A percentile compares a stretch with the other conserved stretches of the same genome.
These are phyloP conservation scores for Micractinium conductrix DNA, from an alignment of 139 green algal species.

Conservation along the genomic window DNA sequence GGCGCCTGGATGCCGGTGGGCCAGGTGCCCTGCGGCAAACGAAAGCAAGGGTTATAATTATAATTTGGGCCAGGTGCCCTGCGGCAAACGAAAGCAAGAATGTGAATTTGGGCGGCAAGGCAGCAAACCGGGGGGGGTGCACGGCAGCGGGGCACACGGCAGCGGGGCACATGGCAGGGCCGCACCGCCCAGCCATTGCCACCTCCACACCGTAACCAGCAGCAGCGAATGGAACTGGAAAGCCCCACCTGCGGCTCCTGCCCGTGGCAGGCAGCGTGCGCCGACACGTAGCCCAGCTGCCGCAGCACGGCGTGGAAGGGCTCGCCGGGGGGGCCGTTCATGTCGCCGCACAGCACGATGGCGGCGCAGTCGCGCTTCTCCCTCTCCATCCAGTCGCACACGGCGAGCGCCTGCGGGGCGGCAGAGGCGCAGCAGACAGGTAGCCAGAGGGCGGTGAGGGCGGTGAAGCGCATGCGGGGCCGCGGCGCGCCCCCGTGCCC, in stretches of 20 bases:
- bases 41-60: not conserved
- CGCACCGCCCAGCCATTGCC: too few species aligned
- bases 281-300: conserved; percentile 39
- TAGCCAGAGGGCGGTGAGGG: too few species aligned
- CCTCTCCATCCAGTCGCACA: conserved; percentile 53
- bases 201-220: not conserved
- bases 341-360: conserved; percentile 55
- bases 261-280: conserved; percentile 35
- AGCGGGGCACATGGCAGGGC: not conserved
- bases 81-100: not conserved
- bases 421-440: too few species aligned
- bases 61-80: conserved; percentile 47
- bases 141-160: not conserved
- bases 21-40: conserved; percentile 48
- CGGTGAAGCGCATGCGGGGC: too few species aligned
- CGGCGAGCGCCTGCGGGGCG: conserved; percentile 23
- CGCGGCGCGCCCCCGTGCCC: too few species aligned
- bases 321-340: conserved; percentile 55
- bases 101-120: not conserved
- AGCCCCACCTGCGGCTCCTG: conserved; percentile 34
- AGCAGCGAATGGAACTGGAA: not conserved
- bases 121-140: not conserved
- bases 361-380: conserved; percentile 35
- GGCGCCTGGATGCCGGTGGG: conserved; percentile 54
- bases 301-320: conserved; percentile 39